phyloP scores from a whole-genome alignment of 495 filamentous ascomycete genomes.

The Durotheca rogersii region DNA sequence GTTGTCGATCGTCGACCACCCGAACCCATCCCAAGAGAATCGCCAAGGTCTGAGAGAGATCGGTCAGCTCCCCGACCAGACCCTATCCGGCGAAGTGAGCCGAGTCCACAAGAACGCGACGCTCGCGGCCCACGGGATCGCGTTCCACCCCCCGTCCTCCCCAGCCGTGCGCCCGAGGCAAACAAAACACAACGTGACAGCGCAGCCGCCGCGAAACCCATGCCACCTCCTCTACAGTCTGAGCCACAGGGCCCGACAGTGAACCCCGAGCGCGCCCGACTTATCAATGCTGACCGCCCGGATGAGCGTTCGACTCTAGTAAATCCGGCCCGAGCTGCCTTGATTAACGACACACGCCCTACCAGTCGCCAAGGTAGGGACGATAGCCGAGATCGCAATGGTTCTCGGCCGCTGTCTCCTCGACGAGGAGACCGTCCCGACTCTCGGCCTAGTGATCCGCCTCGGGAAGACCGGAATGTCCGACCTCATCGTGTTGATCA shows the following conservation, averaged over 20 bases:
- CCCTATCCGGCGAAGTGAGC: conserved; percentile 35
- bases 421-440: conserved; percentile 45
- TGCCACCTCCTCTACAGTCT: conserved; percentile 34
- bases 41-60: conserved; percentile 36
- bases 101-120: conserved; percentile 42
- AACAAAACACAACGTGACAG: conserved; percentile 36
- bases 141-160: conserved; percentile 11
- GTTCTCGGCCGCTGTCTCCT: conserved; percentile 54
- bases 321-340: conserved; percentile 59
- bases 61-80: conserved; percentile 38
- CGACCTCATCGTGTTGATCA: conserved; percentile 45
- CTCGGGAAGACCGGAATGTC: conserved; percentile 48
- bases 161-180: conserved; percentile 36
- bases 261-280: conserved; percentile 47
- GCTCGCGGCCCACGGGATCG: conserved; percentile 40
- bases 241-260: conserved; percentile 43
- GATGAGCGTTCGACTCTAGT: conserved; percentile 40
- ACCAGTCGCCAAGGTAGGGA: conserved; percentile 46
- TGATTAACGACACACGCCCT: conserved; percentile 45
- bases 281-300: conserved; percentile 41
- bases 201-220: conserved; percentile 28
- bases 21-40: conserved; percentile 28
- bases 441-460: conserved; percentile 39
- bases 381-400: conserved; percentile 43
- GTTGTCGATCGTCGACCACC: conserved; percentile 33